Base-by-base conservation (phyloP, 805 yeast genomes). In the Pichia nanzhaoensis region DNA sequence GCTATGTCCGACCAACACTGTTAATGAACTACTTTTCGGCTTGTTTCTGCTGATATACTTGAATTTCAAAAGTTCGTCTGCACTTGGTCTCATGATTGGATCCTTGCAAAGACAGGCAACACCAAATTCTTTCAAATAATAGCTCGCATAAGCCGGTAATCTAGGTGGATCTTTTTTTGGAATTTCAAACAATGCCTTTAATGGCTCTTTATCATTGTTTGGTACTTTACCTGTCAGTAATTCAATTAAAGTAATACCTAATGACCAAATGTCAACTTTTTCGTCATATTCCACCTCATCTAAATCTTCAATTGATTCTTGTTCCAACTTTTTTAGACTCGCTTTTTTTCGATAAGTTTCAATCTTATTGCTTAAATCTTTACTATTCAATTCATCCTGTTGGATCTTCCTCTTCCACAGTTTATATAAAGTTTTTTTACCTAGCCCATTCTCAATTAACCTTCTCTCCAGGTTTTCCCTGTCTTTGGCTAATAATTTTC, bases 191-290 rank as follows among this genome's bases (percentile, higher is more conserved):
- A 91, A 68, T 0, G 85, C 87, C 51, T 82, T 80, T 78, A 83
- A 74, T 13, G 96, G 95, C 43, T 82, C 85, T 44, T 75, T 69
- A 21, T 81, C 77, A 1, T 86, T 65, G 44, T 78, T 69, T 0
- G 99, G 99, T 0, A 96, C 95, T 9, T 71, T 64, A 0, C 97
- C 98, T 3, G 80, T 78, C 1, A 84, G 73, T 39, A 93, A 67
- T 64, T 93, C 99, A 55, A 86, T 84, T 1, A 86, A 79, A 0
- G 98, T 90, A 42, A 93, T 91, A 0, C 99, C 99, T 19, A 89
- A 68, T 0, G 96, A 88, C 99, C 99, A 93, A 43, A 93, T 85
- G 59, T 93, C 99, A 1, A 89, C 95, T 56, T 84, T 85, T 50
- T 82, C 84, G 57, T 85, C 75, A 61, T 93, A 89, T 1, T 93